These are phyloP conservation scores for Erythrophleum ivorense DNA, from an alignment of 331 rosid species.

Conservation along the genomic window DNA sequence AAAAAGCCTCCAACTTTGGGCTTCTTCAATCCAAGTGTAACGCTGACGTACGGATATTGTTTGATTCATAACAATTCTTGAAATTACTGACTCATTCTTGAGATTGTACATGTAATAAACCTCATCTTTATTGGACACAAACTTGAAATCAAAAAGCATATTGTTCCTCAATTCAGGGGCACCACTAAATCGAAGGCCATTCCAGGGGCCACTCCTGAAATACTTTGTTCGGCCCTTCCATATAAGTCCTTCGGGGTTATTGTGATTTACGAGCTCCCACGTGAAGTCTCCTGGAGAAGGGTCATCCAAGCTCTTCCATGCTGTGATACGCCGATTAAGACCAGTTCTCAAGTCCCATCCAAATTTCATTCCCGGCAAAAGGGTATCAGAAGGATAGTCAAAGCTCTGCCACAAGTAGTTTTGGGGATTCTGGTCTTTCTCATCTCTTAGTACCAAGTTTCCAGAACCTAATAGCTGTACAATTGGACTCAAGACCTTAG, in stretches of 20 bases:
- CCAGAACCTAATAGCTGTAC: constrained; percentile 47
- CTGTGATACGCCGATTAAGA: constrained; percentile 27
- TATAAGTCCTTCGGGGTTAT: constrained; percentile 33
- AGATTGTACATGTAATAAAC: background rate
- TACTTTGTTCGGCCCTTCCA: background rate
- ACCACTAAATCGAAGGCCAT: background rate
- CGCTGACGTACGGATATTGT: background rate
- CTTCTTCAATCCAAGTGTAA: constrained; percentile 27
- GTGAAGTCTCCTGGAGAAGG: constrained; percentile 45
- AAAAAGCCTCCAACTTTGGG: constrained; percentile 30
- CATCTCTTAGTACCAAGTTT: constrained; percentile 48
- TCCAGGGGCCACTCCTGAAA: background rate
- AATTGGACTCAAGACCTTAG: constrained; percentile 5
- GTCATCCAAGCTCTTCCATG: constrained; percentile 47
- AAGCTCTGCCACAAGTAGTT: constrained; percentile 32
- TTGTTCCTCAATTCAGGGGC: background rate
- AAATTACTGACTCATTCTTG: background rate
- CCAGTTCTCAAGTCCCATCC: constrained; percentile 43
- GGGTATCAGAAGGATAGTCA: constrained; percentile 41
- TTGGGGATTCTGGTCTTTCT: constrained; percentile 24
- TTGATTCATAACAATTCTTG: constrained; percentile 34
- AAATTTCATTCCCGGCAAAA: constrained; percentile 50
- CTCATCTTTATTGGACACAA: background rate
- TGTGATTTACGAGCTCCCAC: constrained; percentile 29
- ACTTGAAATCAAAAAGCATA: background rate